Base-by-base conservation (phyloP, 2,329 filamentous ascomycete genomes). In the Fusarium sp. region DNA sequence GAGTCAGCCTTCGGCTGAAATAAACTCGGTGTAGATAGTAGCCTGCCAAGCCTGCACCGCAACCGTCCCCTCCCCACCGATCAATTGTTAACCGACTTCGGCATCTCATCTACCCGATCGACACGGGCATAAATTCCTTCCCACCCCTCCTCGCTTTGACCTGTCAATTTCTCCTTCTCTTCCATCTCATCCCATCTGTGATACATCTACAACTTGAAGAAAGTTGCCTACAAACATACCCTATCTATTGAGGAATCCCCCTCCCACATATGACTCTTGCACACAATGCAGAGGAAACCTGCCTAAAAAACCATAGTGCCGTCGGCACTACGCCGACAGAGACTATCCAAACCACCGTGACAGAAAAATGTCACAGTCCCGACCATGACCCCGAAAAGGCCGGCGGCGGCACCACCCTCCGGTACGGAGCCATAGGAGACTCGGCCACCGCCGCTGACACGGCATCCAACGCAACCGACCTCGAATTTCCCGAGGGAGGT, bases 401-500 rank as follows among this genome's bases (percentile, higher is more conserved):
- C 22, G 60, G 53, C 33, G 31, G 11, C 31, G 31, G 31, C 31
- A 31, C 11, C n/a, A 29, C 9, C 61, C 57, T 72, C 29, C 65
- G 71, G 27, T 69, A 66, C 46, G 71, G 71, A 58, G 38, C 64
- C 60, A 61, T 66, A 49, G 49, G 33, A 46, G 27, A 46, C 24
- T 33, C 57, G 36, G 16, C 29, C 17, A 22, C 58, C 31, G 51
- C 31, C 31, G 51, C 31, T n/a, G 64, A 35, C 6, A 55, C 62
- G n/a, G 36, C 61, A 6, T 64, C 62, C 44, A 51, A 49, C 12
- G 49, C 51, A 40, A 20, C 46, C 16, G 16, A 46, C 0, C 60
- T 74, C 12, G 71, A 75, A 11, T 74, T 75, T 6, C 72, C 72
- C 0, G 93, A 94, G 83, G 92, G 92, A 27, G 93, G 93, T 2